Percentiles rank a stretch among this genome's conserved stretches.
Evolutionary conservation across 768 basidiomycete genomes (phyloP).

Genomic region (Coprinopsis cinerea): DNA sequence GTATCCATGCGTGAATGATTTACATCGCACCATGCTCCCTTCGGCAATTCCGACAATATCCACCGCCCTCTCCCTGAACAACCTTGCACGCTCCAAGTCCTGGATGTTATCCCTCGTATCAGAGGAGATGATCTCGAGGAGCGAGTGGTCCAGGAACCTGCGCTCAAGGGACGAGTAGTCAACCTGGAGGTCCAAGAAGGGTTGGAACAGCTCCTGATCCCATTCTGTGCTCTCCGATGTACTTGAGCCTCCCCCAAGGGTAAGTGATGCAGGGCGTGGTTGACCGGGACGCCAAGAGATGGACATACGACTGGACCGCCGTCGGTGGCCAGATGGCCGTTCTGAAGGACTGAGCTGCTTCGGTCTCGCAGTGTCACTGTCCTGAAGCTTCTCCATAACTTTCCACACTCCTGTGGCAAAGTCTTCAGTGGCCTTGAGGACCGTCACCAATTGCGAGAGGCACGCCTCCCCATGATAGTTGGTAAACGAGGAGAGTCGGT

Average conservation of each 20-base stretch:
- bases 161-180: conserved; percentile 80
- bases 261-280: conserved; percentile 19
- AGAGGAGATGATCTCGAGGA: conserved; percentile 42
- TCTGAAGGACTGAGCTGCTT: conserved; percentile 14
- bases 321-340: conserved; percentile 32
- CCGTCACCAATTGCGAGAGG: conserved; percentile 64
- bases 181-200: conserved; percentile 86
- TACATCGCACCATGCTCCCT: conserved; percentile 70
- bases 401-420: conserved; percentile 71
- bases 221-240: conserved; percentile 52
- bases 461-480: conserved; percentile 56
- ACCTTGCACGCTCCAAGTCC: conserved; percentile 47
- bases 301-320: conserved; percentile 59
- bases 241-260: conserved; percentile 13
- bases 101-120: conserved; percentile 35
- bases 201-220: conserved; percentile 91
- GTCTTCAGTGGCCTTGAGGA: conserved; percentile 74
- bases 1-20: conserved; percentile 85
- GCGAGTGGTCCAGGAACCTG: conserved; percentile 53
- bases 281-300: conserved; percentile 52
- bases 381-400: conserved; percentile 68
- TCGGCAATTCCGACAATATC: conserved; percentile 76
- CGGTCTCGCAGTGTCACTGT: conserved; percentile 23
- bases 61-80: conserved; percentile 68
- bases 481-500: conserved; percentile 69